Evolutionary conservation across 2,329 filamentous ascomycete species (phyloP).

Genomic region (Emmonsiellopsis sp.): DNA sequence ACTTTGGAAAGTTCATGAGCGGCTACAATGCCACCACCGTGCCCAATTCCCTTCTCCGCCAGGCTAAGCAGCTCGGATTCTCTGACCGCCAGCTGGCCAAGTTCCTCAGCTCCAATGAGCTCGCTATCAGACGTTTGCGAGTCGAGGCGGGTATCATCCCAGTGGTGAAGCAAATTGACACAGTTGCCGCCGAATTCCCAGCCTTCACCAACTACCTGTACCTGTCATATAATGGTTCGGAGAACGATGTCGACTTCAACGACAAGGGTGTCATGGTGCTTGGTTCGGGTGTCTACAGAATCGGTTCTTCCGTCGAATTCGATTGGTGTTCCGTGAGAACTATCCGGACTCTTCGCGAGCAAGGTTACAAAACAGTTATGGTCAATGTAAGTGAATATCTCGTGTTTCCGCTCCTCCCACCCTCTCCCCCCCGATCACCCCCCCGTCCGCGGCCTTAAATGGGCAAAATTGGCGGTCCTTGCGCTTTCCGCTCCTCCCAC

Average conservation of each 20-base stretch:
- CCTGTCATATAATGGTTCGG: constrained; percentile 84
- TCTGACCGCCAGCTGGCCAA: constrained; percentile 86
- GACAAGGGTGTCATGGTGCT: constrained; percentile 95
- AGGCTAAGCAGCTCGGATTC: constrained; percentile 91
- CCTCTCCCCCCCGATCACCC: neutral
- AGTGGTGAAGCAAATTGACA: constrained; percentile 96
- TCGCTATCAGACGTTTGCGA: constrained; percentile 73
- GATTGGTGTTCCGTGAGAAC: constrained; percentile 97
- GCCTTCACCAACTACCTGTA: constrained; percentile 94
- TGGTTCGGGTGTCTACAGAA: constrained; percentile 91
- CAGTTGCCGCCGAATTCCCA: constrained; percentile 93
- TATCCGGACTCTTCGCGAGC: constrained; percentile 76
- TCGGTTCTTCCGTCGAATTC: constrained; percentile 96
- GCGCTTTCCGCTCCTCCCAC: neutral
- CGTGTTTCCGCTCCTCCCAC: too few species aligned
- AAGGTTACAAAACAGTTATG: constrained; percentile 91
- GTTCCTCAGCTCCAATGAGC: constrained; percentile 90
- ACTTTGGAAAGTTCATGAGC: constrained; percentile 75
- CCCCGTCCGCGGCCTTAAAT: neutral
- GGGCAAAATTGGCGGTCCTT: neutral
- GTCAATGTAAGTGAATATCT: constrained; percentile 47
- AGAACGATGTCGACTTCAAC: constrained; percentile 73
- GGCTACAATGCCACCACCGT: constrained; percentile 58
- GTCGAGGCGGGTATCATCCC: constrained; percentile 80
- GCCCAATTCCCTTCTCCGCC: constrained; percentile 57